Percentiles rank a stretch among this genome's conserved stretches.
These are phyloP conservation scores for Barbatosphaeria neglecta DNA, from an alignment of 495 filamentous ascomycete species.

Conservation along the genomic window DNA sequence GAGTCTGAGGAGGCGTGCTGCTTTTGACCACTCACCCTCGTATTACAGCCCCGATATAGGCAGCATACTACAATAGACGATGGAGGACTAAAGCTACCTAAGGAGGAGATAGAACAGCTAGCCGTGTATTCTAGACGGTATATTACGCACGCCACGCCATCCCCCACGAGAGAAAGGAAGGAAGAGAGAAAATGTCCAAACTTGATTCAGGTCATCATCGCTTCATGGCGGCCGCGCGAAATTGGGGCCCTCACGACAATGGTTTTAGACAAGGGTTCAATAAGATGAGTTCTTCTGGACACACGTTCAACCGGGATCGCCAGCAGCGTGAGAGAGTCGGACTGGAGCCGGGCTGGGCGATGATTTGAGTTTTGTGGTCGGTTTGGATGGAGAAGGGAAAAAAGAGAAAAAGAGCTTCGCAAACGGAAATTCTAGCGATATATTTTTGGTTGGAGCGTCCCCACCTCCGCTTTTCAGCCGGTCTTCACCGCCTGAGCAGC, in stretches of 20 bases:
- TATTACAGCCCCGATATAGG: too few relatives aligned
- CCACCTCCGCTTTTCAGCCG: constrained; percentile 1
- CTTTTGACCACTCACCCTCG: too few relatives aligned
- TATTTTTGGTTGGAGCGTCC: background rate
- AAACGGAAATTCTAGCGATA: constrained; percentile 5
- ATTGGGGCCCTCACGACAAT: constrained; percentile 89
- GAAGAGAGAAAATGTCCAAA: constrained; percentile 22
- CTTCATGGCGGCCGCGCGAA: constrained; percentile 74
- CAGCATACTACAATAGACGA: constrained; percentile 1
- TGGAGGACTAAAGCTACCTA: too few relatives aligned
- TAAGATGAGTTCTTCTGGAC: constrained; percentile 39
- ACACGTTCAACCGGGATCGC: constrained; percentile 72
- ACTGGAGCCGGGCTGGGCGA: constrained; percentile 52
- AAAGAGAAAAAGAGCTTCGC: constrained; percentile 16
- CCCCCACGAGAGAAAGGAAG: background rate
- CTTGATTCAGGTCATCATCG: constrained; percentile 89
- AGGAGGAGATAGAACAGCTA: constrained; percentile 8
- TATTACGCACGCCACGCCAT: too few relatives aligned
- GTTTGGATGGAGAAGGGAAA: constrained; percentile 39
- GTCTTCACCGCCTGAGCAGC: constrained; percentile 4
- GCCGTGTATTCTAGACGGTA: background rate
- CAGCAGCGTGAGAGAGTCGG: constrained; percentile 58
- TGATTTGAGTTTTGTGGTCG: constrained; percentile 87
- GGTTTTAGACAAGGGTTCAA: constrained; percentile 87
- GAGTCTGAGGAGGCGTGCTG: background rate